Conservation (phyloP, 768 basidiomycete species). For the Russula olivacea region DNA sequence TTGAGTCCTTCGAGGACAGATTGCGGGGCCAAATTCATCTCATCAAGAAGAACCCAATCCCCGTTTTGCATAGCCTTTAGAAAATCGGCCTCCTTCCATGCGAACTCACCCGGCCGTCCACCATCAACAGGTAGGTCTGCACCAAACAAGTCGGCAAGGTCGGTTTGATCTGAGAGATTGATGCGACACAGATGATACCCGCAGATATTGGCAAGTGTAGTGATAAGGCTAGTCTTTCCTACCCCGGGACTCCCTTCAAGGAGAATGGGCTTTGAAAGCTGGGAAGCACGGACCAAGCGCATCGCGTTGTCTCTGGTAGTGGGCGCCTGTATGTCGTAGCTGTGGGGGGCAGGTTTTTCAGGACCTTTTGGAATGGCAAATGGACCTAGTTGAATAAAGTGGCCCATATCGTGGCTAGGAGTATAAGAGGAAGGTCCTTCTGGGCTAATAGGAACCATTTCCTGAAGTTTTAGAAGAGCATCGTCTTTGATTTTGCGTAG, state of each 20-base stretch:
- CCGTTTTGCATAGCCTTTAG: conserved; percentile 90
- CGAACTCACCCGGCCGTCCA: conserved; percentile 85
- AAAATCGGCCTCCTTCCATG: conserved; percentile 97
- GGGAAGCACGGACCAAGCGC: conserved; percentile 85
- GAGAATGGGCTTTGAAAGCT: conserved; percentile 84
- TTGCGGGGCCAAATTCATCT: conserved; percentile 98
- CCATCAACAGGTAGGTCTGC: conserved; percentile 94
- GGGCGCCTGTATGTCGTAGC: conserved; percentile 81
- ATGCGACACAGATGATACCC: conserved; percentile 84
- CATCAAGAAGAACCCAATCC: conserved; percentile 95
- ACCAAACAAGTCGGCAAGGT: conserved; percentile 92
- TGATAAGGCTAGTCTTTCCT: conserved; percentile 91
- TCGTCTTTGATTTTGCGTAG: conserved; percentile 57
- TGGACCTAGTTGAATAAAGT: conserved; percentile 55
- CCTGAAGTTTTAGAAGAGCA: conserved; percentile 48
- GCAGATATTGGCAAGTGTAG: conserved; percentile 74
- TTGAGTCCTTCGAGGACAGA: conserved; percentile 96
- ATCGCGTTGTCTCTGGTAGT: conserved; percentile 84
- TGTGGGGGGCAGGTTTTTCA: conserved; percentile 30
- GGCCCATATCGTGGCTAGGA: conserved; percentile 33
- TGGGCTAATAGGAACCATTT: conserved; percentile 46
- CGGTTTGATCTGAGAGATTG: conserved; percentile 97
- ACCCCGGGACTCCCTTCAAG: conserved; percentile 98
- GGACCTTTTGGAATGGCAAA: conserved; percentile 68
- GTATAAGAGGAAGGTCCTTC: conserved; percentile 28